Conservation (phyloP, 176 grass and related monocot species). For the Pharus latifolius region DNA sequence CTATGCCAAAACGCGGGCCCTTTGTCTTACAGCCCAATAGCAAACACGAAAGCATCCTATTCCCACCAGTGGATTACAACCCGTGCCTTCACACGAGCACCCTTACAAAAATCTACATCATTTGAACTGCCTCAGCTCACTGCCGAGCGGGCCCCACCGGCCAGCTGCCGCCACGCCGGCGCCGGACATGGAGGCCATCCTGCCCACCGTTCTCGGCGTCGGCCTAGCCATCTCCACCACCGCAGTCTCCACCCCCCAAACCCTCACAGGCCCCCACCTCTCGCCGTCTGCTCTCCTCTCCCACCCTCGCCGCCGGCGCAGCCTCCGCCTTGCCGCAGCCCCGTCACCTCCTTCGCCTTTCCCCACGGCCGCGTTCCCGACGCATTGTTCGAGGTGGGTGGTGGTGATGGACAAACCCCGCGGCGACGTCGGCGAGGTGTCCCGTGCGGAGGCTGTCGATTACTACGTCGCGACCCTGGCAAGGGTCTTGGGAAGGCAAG, state of each 20-base stretch:
- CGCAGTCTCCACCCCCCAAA: background rate
- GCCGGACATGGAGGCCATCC: conserved; percentile 24
- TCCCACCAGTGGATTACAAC: too few species aligned
- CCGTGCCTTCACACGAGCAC: too few species aligned
- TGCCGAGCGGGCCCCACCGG: background rate
- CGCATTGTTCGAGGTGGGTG: conserved; percentile 30
- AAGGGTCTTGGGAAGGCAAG: conserved; percentile 51
- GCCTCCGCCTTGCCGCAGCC: background rate
- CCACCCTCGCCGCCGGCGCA: background rate
- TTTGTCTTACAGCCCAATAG: too few species aligned
- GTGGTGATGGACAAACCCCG: conserved; percentile 47
- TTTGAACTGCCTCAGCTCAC: background rate
- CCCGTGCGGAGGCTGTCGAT: conserved; percentile 52
- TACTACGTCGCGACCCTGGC: conserved; percentile 62
- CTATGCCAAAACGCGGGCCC: too few species aligned
- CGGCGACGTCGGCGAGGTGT: background rate
- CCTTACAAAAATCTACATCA: too few species aligned
- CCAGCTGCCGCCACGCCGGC: background rate
- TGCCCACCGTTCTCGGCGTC: background rate
- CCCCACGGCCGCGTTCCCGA: background rate
- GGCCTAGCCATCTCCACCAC: background rate
- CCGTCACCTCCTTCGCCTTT: background rate
- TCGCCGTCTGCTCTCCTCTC: background rate
- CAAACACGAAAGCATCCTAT: too few species aligned
- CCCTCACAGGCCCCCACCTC: background rate